Base-by-base conservation (phyloP, 169 alveolate genomes). In the Babesia gibsoni region DNA sequence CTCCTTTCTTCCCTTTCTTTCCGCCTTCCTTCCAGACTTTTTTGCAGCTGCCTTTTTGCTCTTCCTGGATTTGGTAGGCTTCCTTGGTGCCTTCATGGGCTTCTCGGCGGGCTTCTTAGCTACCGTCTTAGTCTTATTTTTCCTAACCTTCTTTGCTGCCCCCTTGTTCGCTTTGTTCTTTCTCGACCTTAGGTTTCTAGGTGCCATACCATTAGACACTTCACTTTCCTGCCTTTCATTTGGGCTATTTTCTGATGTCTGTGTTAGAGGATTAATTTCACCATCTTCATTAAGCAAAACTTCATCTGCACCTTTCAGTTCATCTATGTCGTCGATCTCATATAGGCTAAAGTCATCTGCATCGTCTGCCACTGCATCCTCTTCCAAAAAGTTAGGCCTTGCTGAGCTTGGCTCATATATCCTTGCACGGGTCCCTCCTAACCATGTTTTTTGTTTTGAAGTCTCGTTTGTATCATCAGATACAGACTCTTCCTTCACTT, bases 61-160 rank as follows among this genome's bases (percentile, higher is more conserved):
- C 48, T 23, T 37, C 36, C 41, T 72, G 22, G 18, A 9, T 14
- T 42, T 50, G 61, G 22, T 32, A 33, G 52, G 1, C 0, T 66
- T 22, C 61, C 73, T 78, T 20, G 35, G 49, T 27, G 45, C 49
- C 42, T 72, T 68, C 27, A 68, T 65, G 37, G 57, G 39, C 23
- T 41, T 27, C 69, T 46, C 45, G 6, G 79, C 43, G 14, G 43
- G 57, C 25, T 27, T 70, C 29, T 53, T 25, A 30, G 12, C 27
- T 7, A 53, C 67, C 33, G 43, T 73, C 37, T 75, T 65, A 14
- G 69, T 29, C 41, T 7, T 43, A 35, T 50, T 54, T 29, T n/a
- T 20, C 8, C 49, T 73, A 7, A 12, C 39, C 3, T 16, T 61
- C 29, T 54, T 59, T 14, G 56, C 23, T 22, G 14, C 27, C 43